Evolutionary conservation across 2,329 filamentous ascomycete species (phyloP), one percentile per base, ranked within the genome.

Genomic region (Penicillium sp.): DNA sequence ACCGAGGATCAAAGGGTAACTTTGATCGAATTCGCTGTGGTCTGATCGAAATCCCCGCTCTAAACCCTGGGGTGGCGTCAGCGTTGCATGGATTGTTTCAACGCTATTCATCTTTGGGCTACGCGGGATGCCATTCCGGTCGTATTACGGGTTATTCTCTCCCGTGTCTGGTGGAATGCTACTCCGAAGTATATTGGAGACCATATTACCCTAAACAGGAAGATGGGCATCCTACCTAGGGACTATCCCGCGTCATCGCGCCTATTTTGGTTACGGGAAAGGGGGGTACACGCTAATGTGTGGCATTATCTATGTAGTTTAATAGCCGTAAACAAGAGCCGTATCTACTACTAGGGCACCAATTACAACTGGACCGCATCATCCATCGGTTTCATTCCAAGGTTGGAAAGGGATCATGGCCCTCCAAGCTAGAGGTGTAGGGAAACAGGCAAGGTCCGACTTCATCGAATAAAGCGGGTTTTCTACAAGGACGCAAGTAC

Each of bases 101-200:
- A 32, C 39, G 29, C 37, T 52, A 40, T 47, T 32, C 27, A n/a
- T 25, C 21, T 47, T 47, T 27, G 13, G 35, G 32, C 16, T 18
- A 42, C 13, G 15, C 47, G 41, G 52, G 52, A 46, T 32, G n/a
- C 3, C 21, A 40, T 50, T 54, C 52, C 46, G 40, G 39, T 32
- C 12, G 15, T 27, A 23, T 9, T 23, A 31, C 29, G 51, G 32
- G 46, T 16, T 23, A 44, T 39, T 27, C 34, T 32, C 6, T 32
- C 42, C 50, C 42, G 42, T 32, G 41, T 46, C 47, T 50, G 48
- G 48, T 50, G 48, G 48, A 50, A 50, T 50, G n/a, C n/a, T 27
- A 50, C 37, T 25, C 37, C 27, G 42, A 23, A 16, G 5, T 25
- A 25, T 10, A 10, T 18, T 29, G 25, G 18, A 18, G 25, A 29